Percentiles rank a stretch among this genome's conserved stretches.
Evolutionary conservation across 495 filamentous ascomycete species (phyloP).

Genomic region (Tuber aestivum): DNA sequence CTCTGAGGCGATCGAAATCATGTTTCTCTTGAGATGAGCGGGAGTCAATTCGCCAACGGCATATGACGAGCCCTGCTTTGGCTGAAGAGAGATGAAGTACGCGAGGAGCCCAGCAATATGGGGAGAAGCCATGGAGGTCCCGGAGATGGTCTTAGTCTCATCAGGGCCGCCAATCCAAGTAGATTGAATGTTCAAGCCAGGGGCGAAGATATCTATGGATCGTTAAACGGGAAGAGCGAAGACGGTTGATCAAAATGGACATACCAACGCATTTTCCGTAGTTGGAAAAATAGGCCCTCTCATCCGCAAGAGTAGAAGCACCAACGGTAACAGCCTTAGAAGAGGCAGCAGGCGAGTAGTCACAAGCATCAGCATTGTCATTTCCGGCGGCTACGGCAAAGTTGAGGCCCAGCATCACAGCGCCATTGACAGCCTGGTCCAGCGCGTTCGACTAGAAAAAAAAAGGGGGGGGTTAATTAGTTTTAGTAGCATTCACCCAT

Average conservation of each 20-base stretch:
- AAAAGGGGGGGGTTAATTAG: conserved; percentile 18
- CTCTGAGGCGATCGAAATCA: conserved; percentile 76
- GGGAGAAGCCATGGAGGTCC: conserved; percentile 98
- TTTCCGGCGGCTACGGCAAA: conserved; percentile 98
- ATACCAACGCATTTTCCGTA: conserved; percentile 83
- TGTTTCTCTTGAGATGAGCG: conserved; percentile 82
- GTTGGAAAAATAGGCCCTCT: conserved; percentile 99
- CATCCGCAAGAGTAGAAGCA: conserved; percentile 84
- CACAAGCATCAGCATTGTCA: conserved; percentile 97
- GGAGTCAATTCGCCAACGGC: conserved; percentile 85
- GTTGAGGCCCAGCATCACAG: conserved; percentile 82
- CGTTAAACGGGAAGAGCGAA: background rate
- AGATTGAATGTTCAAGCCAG: conserved; percentile 91
- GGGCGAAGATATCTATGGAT: conserved; percentile 79
- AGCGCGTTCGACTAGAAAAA: conserved; percentile 61
- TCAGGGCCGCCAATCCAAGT: conserved; percentile 96
- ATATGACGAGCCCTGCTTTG: conserved; percentile 77
- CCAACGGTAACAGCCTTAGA: conserved; percentile 92
- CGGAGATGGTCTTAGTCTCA: conserved; percentile 96
- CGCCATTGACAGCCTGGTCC: conserved; percentile 88
- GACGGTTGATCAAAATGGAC: background rate
- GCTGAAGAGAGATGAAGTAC: conserved; percentile 96
- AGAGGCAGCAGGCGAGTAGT: conserved; percentile 96
- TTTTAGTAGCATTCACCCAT: background rate
- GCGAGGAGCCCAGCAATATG: conserved; percentile 94